phyloP scores from a whole-genome alignment of 202 grass and related monocot genomes.

The Hordeum pubiflorum region DNA sequence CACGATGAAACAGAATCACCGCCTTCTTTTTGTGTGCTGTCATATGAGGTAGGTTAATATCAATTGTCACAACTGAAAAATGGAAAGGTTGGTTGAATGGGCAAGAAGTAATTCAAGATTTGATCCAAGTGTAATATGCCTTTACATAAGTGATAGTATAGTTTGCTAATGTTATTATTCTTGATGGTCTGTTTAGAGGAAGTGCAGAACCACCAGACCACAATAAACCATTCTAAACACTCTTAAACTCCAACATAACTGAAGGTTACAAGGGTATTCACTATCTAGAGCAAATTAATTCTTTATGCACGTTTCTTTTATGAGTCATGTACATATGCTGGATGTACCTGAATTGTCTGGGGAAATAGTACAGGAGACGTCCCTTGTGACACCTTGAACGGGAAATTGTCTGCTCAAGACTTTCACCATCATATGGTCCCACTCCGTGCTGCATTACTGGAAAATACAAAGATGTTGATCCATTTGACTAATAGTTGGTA shows the following conservation, averaged over 20 bases:
- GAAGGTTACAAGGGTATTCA: not conserved
- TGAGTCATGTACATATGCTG: not conserved
- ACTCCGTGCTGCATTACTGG: constrained; percentile 40
- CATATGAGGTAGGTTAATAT: constrained; percentile 15
- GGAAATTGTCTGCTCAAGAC: constrained; percentile 64
- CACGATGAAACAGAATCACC: constrained; percentile 65
- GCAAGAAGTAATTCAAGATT: too few species aligned
- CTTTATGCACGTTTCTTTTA: not conserved
- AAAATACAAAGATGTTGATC: not conserved
- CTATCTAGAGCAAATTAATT: not conserved
- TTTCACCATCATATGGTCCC: constrained; percentile 34
- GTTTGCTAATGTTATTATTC: not conserved
- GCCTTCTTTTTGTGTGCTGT: constrained; percentile 45
- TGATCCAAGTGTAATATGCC: not conserved
- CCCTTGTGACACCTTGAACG: constrained; percentile 92
- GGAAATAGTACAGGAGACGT: constrained; percentile 82
- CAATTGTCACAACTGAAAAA: not conserved
- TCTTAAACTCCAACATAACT: not conserved
- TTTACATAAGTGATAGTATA: not conserved
- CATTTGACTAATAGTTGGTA: not conserved
- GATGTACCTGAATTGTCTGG: constrained; percentile 53
- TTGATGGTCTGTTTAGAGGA: not conserved
- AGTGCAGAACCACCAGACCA: not conserved
- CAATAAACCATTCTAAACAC: not conserved
- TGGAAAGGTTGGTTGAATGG: not conserved